Conservation (phyloP, 2,329 filamentous ascomycete species). For the Parastagonospora avenae region DNA sequence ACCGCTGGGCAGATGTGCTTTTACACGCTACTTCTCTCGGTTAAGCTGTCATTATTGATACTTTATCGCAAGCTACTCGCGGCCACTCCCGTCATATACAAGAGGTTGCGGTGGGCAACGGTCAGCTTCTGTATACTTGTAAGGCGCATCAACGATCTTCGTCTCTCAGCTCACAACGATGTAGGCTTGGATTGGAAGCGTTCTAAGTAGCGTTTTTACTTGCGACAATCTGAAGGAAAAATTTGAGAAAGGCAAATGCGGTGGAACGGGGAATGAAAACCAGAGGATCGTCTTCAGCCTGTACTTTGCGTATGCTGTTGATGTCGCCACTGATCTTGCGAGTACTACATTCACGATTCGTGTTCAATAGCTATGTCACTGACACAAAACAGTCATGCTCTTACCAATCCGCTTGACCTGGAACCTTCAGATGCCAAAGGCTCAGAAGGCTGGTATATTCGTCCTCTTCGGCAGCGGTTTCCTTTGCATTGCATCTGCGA, state of each 20-base stretch:
- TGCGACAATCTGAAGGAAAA: slow-evolving; percentile 46
- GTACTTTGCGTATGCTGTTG: slow-evolving; percentile 42
- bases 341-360: slow-evolving; percentile 16
- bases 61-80: slow-evolving; percentile 41
- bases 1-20: slow-evolving; percentile 45
- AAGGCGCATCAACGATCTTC: slow-evolving; percentile 1
- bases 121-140: slow-evolving; percentile 40
- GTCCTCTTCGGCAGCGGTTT: slow-evolving; percentile 24
- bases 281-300: slow-evolving; percentile 28
- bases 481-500: slow-evolving; percentile 26
- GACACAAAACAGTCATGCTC: slow-evolving; percentile 36
- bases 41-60: slow-evolving; percentile 30
- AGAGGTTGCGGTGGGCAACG: slow-evolving; percentile 45
- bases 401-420: slow-evolving; percentile 45
- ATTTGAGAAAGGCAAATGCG: slow-evolving; percentile 39
- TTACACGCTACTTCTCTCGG: slow-evolving; percentile 11
- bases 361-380: background rate
- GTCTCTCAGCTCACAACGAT: background rate
- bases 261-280: slow-evolving; percentile 13
- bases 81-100: slow-evolving; percentile 31
- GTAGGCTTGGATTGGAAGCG: slow-evolving; percentile 44
- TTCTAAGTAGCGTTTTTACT: slow-evolving; percentile 42
- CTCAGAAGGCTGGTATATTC: slow-evolving; percentile 41
- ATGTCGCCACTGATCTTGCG: slow-evolving; percentile 42
- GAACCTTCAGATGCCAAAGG: slow-evolving; percentile 40